Conservation (phyloP, 164 flowering plant genomes). For the Vitis rupestris region DNA sequence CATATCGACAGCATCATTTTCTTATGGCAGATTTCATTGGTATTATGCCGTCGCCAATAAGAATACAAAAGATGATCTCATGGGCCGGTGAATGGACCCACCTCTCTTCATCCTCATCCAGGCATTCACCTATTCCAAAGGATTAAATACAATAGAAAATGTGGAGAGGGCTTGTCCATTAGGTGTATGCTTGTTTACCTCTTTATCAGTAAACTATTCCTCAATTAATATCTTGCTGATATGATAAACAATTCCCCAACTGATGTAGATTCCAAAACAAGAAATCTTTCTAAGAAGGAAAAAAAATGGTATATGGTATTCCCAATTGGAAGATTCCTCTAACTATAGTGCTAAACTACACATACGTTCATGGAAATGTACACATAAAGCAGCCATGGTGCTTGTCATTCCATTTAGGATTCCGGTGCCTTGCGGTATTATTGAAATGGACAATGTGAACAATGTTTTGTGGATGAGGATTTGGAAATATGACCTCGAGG, state of each 20-base stretch:
- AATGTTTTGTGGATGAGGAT: neutral
- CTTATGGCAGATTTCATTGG: slow-evolving; percentile 11
- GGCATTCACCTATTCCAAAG: slow-evolving; percentile 2
- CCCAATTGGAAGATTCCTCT: neutral
- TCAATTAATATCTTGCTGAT: neutral
- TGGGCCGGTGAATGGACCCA: slow-evolving; percentile 43
- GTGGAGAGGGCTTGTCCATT: neutral
- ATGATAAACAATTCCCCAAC: neutral
- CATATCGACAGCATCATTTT: slow-evolving; percentile 10
- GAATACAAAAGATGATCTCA: slow-evolving; percentile 36
- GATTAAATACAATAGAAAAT: neutral
- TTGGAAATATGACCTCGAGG: neutral
- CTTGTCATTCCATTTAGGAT: neutral
- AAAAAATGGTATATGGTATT: neutral
- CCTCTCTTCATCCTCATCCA: slow-evolving; percentile 13
- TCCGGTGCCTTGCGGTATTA: neutral
- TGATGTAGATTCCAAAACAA: slow-evolving; percentile 3
- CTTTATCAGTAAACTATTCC: neutral
- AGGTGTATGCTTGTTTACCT: neutral
- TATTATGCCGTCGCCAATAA: slow-evolving; percentile 32
- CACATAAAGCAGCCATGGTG: neutral
- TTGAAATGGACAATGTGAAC: neutral
- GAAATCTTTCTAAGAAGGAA: neutral
- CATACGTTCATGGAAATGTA: neutral
- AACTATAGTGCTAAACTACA: neutral